A percentile compares a stretch with the other conserved stretches of the same genome.
phyloP scores from a whole-genome alignment of 2,329 filamentous ascomycete species.

The Penicillium sp. region DNA sequence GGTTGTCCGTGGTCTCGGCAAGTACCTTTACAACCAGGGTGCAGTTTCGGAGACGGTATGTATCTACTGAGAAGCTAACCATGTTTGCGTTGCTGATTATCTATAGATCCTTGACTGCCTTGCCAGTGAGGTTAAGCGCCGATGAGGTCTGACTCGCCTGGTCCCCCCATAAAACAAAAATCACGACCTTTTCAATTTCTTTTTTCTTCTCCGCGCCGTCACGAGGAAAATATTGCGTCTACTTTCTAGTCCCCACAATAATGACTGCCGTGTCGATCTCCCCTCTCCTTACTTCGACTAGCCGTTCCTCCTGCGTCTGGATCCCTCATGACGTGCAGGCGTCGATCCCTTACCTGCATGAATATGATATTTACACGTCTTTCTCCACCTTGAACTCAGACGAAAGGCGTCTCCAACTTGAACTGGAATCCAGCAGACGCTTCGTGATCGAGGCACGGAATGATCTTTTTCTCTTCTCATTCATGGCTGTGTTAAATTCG shows the following conservation, averaged over 20 bases:
- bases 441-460: constrained; percentile 13
- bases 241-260: constrained; percentile 8
- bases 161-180: constrained; percentile 6
- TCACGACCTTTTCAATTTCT: constrained; percentile 21
- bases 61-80: constrained; percentile 1
- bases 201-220: constrained; percentile 13
- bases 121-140: constrained; percentile 39
- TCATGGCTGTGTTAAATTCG: constrained; percentile 21
- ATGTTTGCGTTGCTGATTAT: constrained; percentile 19
- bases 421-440: constrained; percentile 3
- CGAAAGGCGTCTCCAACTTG: constrained; percentile 3
- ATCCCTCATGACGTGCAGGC: constrained; percentile 16
- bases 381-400: constrained; percentile 10
- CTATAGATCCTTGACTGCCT: constrained; percentile 43
- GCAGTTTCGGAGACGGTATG: constrained; percentile 59
- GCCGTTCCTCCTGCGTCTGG: constrained; percentile 6
- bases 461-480: constrained; percentile 11
- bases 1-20: constrained; percentile 64
- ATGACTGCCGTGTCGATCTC: constrained; percentile 14
- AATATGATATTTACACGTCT: constrained; percentile 13
- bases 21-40: constrained; percentile 68
- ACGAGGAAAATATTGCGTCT: constrained; percentile 13
- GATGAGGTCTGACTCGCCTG: constrained; percentile 23
- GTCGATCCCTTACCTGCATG: constrained; percentile 15
- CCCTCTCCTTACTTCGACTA: constrained; percentile 10